Evolutionary conservation across 1,284 basidiomycete genomes (phyloP).

Genomic region (Neonothopanus nambi): DNA sequence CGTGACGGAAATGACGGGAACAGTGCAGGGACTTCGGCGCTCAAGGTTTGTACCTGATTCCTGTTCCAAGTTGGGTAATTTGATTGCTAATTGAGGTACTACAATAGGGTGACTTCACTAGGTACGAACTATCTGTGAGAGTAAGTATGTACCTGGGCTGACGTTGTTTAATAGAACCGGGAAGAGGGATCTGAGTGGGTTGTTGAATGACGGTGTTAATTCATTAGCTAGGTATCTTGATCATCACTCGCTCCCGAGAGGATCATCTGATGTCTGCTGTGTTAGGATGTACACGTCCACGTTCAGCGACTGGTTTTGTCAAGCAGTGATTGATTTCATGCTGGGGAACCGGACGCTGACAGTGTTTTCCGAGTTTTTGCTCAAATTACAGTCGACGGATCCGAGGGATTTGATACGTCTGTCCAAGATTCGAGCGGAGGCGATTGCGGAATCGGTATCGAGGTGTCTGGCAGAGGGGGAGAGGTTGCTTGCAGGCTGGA

Average conservation of each 20-base stretch:
- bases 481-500: slow-evolving; percentile 84
- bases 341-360: slow-evolving; percentile 82
- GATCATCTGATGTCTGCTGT: slow-evolving; percentile 6
- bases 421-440: slow-evolving; percentile 85
- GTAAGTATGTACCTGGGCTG: background rate
- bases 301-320: slow-evolving; percentile 94
- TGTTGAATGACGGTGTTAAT: slow-evolving; percentile 93
- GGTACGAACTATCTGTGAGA: slow-evolving; percentile 40
- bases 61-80: background rate
- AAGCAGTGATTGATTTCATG: slow-evolving; percentile 92
- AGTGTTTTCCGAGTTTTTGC: slow-evolving; percentile 90
- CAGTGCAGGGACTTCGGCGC: slow-evolving; percentile 86
- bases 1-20: background rate
- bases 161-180: slow-evolving; percentile 64
- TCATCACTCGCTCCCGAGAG: background rate
- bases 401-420: slow-evolving; percentile 86
- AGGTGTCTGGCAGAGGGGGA: slow-evolving; percentile 85
- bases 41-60: slow-evolving; percentile 62
- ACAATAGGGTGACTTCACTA: slow-evolving; percentile 87
- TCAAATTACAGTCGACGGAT: slow-evolving; percentile 85
- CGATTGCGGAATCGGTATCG: slow-evolving; percentile 84
- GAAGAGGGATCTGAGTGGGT: slow-evolving; percentile 87
- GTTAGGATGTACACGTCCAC: slow-evolving; percentile 80
- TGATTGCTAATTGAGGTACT: background rate
- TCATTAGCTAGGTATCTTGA: slow-evolving; percentile 72